These are phyloP conservation scores for Trichocomaceae sp. DNA, from an alignment of 2,329 filamentous ascomycete genomes.

Conservation along the genomic window DNA sequence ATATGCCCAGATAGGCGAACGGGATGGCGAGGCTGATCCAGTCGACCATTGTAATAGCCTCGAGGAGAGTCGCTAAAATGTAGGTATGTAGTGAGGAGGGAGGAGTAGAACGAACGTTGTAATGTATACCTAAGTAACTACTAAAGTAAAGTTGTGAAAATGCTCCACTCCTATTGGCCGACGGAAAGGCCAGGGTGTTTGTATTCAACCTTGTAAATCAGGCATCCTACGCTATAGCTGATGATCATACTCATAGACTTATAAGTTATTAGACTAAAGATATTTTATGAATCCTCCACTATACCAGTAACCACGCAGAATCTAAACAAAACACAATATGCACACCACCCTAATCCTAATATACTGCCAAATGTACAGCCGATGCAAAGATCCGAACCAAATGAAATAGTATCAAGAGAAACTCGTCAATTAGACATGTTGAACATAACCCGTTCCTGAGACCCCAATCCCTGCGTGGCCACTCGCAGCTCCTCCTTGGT, in stretches of 20 bases:
- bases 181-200: slow-evolving; percentile 23
- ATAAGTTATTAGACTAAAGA: too few relatives aligned
- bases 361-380: slow-evolving; percentile 10
- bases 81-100: not conserved
- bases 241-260: too few relatives aligned
- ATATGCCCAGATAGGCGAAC: slow-evolving; percentile 79
- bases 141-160: slow-evolving; percentile 1
- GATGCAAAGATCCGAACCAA: not conserved
- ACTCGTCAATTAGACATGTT: slow-evolving; percentile 5
- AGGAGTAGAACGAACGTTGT: not conserved
- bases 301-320: not conserved
- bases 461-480: too few relatives aligned
- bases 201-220: too few relatives aligned
- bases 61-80: not conserved
- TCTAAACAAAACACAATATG: slow-evolving; percentile 8
- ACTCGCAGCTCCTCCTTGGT: slow-evolving; percentile 30
- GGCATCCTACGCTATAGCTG: too few relatives aligned
- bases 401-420: slow-evolving; percentile 8
- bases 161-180: slow-evolving; percentile 7
- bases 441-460: slow-evolving; percentile 20
- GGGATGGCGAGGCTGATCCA: slow-evolving; percentile 83
- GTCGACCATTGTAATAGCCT: slow-evolving; percentile 48
- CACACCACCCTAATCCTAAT: slow-evolving; percentile 8
- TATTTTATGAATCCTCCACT: not conserved
- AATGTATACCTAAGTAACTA: too few relatives aligned